Base-by-base conservation (phyloP, 2,329 filamentous ascomycete genomes). In the Aspergillus terreus region DNA sequence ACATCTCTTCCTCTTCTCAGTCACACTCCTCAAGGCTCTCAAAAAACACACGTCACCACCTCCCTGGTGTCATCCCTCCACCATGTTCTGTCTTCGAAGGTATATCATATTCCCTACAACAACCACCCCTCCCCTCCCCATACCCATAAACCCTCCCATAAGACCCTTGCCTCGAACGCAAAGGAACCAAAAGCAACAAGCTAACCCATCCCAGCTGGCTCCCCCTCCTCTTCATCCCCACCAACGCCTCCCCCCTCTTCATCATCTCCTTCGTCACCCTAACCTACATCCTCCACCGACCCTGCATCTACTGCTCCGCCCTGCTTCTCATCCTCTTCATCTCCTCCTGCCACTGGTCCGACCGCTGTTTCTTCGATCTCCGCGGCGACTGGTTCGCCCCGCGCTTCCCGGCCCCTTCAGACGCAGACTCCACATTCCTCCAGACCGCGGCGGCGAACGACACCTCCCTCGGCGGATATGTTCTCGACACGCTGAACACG, bases 231-330 rank as follows among this genome's bases (percentile, higher is more conserved):
- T 92, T 94, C 74, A 91, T 94, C 62, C 89, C 89, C 47, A 90
- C 89, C 53, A 91, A 92, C 70, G 87, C 89, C 61, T 91, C 88
- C 52, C 89, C 89, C 23, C 82, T 88, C 65, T 92, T 92, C 76
- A 89, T 94, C 70, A 83, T 92, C 75, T 82, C 90, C 74, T 90
- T 94, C 79, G 87, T 99, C 76, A 81, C 90, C 59, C 90, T 92
- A 71, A 96, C 92, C 59, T 97, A 96, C 79, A 89, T 95, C 74
- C 85, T 99, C 64, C 95, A 96, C 76, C 86, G 92, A 50, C 94
- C 94, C 49, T 99, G 94, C 77, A 87, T 96, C 63, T 99, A 99
- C 81, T 99, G 94, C 82, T 96, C 91, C 55, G 85, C 96, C 56
- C 87, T 99, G 49, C 89, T 99, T 45, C 82, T 96, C 59, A 91